Evolutionary conservation across 2,329 filamentous ascomycete species (phyloP).

Genomic region (Diaporthe sp.): DNA sequence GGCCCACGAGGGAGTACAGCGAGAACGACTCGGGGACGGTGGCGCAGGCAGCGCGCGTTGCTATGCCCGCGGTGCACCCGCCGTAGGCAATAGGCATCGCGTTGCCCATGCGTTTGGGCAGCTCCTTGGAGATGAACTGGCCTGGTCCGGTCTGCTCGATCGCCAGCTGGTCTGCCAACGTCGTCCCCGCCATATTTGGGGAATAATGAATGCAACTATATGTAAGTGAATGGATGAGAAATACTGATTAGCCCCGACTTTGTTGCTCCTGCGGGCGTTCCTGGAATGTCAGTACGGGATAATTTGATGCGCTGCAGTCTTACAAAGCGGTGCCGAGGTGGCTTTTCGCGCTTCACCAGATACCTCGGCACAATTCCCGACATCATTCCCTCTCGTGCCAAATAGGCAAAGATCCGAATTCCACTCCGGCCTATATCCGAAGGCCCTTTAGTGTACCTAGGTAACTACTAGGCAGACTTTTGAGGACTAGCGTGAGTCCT

Average conservation of each 20-base stretch:
- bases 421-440: not conserved
- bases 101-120: constrained; percentile 32
- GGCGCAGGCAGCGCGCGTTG: constrained; percentile 57
- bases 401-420: constrained; percentile 3
- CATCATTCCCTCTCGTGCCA: not conserved
- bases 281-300: no score
- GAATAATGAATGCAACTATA: not conserved
- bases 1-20: constrained; percentile 61
- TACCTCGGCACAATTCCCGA: constrained; percentile 18
- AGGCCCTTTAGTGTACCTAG: not conserved
- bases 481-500: not conserved
- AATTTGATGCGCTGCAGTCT: no score
- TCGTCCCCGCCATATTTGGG: constrained; percentile 18
- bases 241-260: not conserved
- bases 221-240: not conserved
- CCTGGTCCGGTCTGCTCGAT: constrained; percentile 35
- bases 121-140: constrained; percentile 33
- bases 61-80: constrained; percentile 58
- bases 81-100: constrained; percentile 56
- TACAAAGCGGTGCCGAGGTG: not conserved
- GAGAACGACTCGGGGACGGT: constrained; percentile 55
- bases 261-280: not conserved
- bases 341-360: not conserved
- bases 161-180: constrained; percentile 33
- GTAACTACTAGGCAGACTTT: not conserved